phyloP scores from a whole-genome alignment of 2,329 filamentous ascomycete species.

The Monilinia polystroma region DNA sequence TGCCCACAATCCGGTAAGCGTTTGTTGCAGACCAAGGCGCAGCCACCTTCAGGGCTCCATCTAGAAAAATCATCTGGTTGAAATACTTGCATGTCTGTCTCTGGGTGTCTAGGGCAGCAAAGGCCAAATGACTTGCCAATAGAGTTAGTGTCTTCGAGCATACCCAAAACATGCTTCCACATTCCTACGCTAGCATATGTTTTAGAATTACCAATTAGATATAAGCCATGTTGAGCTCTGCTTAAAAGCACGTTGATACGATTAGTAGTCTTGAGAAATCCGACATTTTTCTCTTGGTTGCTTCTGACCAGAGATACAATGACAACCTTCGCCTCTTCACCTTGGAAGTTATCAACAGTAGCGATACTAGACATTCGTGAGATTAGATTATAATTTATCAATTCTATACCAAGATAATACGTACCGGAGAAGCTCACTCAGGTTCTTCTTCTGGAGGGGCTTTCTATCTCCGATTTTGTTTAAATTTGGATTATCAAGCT shows the following conservation, averaged over 20 bases:
- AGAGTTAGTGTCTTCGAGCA: conserved; percentile 48
- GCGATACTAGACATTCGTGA: conserved; percentile 42
- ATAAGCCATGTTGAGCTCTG: conserved; percentile 68
- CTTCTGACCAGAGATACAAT: conserved; percentile 70
- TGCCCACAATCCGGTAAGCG: conserved; percentile 47
- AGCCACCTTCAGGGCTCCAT: conserved; percentile 59
- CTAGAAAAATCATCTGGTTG: conserved; percentile 38
- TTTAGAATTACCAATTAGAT: conserved; percentile 64
- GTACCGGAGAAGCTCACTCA: conserved; percentile 35
- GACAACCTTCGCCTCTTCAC: conserved; percentile 67
- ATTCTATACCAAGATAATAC: not conserved
- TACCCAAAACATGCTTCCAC: conserved; percentile 60
- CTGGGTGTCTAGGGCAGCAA: conserved; percentile 59
- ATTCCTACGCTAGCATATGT: conserved; percentile 59
- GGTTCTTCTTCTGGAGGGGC: conserved; percentile 30
- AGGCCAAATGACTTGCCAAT: conserved; percentile 54
- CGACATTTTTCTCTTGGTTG: conserved; percentile 57
- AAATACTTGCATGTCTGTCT: conserved; percentile 41
- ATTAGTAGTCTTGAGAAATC: conserved; percentile 66
- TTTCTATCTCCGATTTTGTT: not conserved
- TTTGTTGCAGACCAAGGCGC: conserved; percentile 36
- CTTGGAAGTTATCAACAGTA: conserved; percentile 73
- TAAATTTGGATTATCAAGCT: conserved; percentile 16
- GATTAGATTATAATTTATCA: not conserved
- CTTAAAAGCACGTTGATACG: conserved; percentile 68